phyloP scores from a whole-genome alignment of 345 rosid species.

The Sisymbrium irio region DNA sequence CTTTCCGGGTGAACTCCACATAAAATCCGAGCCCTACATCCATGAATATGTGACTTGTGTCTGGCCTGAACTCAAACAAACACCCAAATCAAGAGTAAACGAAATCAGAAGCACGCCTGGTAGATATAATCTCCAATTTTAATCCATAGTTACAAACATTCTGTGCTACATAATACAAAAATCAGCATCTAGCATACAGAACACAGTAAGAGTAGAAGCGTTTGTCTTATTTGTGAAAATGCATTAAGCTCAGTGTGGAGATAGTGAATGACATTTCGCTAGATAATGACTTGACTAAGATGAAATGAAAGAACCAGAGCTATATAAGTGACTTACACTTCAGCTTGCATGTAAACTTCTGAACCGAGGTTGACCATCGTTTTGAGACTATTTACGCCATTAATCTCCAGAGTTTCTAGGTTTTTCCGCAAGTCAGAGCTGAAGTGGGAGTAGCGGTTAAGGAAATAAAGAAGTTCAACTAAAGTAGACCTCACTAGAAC shows the following conservation, averaged over 20 bases:
- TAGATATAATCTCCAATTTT: background rate
- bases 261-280: background rate
- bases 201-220: background rate
- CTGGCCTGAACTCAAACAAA: slow-evolving; percentile 49
- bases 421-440: slow-evolving; percentile 85
- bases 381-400: slow-evolving; percentile 77
- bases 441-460: slow-evolving; percentile 14
- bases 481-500: background rate
- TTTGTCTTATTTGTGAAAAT: background rate
- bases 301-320: slow-evolving; percentile 1
- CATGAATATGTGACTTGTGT: slow-evolving; percentile 62
- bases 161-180: background rate
- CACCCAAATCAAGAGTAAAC: background rate
- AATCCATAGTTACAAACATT: background rate
- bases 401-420: slow-evolving; percentile 68
- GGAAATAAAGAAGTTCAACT: slow-evolving; percentile 4
- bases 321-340: slow-evolving; percentile 59
- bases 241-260: background rate
- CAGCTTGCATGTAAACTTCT: slow-evolving; percentile 92
- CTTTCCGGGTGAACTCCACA: slow-evolving; percentile 81
- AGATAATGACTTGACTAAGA: background rate
- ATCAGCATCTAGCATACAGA: slow-evolving; percentile 10
- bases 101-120: slow-evolving; percentile 2
- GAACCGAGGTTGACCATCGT: slow-evolving; percentile 95
- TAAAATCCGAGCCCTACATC: slow-evolving; percentile 80